Evolutionary conservation across 306 rosid species (phyloP), one percentile per base, ranked within the genome.

Genomic region (Quercus wislizeni): DNA sequence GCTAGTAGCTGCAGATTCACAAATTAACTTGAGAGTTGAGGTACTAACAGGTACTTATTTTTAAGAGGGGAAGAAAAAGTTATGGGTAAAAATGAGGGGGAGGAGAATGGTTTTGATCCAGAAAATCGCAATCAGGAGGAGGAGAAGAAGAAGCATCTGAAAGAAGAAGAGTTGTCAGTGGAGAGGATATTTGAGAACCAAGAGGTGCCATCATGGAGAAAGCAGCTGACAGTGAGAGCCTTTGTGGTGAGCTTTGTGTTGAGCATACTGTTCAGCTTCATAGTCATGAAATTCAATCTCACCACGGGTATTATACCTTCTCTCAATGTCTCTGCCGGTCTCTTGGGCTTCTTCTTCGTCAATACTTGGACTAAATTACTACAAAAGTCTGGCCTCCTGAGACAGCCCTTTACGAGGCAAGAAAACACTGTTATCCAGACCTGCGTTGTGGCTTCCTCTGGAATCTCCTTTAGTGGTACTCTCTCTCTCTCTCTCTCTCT

Each of bases 381-480:
- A 85, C 79, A 76, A 4, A 83, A 79, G 68, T 76, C 85, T 57
- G 70, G 81, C 46, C 14, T 81, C 81, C 81, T 88, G 67, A 83
- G 9, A 52, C 91, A 85, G 35, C 89, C 89, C 30, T 88, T 88
- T 75, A 88, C 91, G 13, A 81, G 91, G 74, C 91, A 88, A 58
- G 91, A 88, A 83, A 88, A 88, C 74, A 88, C 91, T 71, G 91
- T 88, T 59, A 85, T 88, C 55, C 91, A 88, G 67, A 88, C 91
- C 14, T 88, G 91, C 63, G 91, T 88, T 74, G 91, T 88, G 17
- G 91, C 91, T 15, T 88, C 91, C 55, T 88, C 89, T 28, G 91
- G 91, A 82, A 85, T 88, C 35, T 86, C 91, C 77, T 88, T 88
- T 61, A 88, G 91, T 23, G 91, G 91, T 88, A 82, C 33, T 9